Evolutionary conservation across 306 rosid species (phyloP).

Genomic region (Potentilla sterilis): DNA sequence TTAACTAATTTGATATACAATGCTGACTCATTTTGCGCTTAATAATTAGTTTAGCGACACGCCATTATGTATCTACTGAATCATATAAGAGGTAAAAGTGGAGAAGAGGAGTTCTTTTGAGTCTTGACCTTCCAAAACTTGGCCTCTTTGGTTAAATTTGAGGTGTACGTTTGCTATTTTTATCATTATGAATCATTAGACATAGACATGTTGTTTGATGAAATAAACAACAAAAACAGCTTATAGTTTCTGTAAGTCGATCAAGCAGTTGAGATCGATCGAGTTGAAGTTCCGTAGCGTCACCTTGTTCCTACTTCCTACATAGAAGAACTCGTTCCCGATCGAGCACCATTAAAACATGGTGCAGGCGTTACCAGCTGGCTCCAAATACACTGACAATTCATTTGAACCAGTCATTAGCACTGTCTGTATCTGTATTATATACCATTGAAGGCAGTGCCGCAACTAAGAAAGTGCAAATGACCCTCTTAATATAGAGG

Average conservation of each 20-base stretch:
- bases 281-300: neutral
- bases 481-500: constrained; percentile 29
- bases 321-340: neutral
- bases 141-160: too few species aligned
- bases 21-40: too few species aligned
- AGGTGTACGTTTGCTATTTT: too few species aligned
- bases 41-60: too few species aligned
- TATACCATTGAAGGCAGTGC: constrained; percentile 23
- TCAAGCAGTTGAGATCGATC: neutral
- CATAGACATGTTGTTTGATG: neutral
- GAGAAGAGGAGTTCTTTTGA: too few species aligned
- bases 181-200: too few species aligned
- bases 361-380: neutral
- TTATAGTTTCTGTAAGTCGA: too few species aligned
- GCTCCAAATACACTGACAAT: neutral
- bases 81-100: too few species aligned
- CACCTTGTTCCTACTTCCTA: neutral
- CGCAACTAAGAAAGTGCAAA: constrained; percentile 49
- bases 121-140: too few species aligned
- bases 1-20: too few species aligned
- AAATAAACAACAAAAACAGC: neutral
- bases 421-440: neutral
- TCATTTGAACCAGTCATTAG: neutral
- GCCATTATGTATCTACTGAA: too few species aligned
- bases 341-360: neutral